These are phyloP conservation scores for Drechmeria coniospora DNA, from an alignment of 2,329 filamentous ascomycete genomes.

Conservation along the genomic window DNA sequence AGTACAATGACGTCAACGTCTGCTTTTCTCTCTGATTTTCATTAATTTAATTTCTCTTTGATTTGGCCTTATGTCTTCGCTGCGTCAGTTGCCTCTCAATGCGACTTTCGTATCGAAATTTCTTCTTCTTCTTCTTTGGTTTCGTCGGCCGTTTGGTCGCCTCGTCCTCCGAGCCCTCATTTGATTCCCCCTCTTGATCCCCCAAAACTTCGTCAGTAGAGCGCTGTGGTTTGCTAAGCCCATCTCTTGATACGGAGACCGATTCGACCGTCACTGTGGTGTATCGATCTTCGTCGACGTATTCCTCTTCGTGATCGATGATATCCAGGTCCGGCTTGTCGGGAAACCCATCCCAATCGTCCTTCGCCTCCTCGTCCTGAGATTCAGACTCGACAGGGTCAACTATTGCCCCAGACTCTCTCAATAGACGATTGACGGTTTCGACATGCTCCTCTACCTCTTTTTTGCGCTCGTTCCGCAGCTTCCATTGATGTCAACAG, in stretches of 20 bases:
- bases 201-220: constrained; percentile 20
- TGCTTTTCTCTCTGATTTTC: not conserved
- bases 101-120: constrained; percentile 88
- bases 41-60: constrained; percentile 3
- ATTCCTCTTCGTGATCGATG: constrained; percentile 77
- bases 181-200: constrained; percentile 14
- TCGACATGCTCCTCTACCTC: constrained; percentile 73
- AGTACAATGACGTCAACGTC: too few species aligned
- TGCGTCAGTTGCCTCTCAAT: constrained; percentile 61
- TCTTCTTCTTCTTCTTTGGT: constrained; percentile 70
- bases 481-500: constrained; percentile 27
- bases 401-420: constrained; percentile 35
- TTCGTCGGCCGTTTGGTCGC: constrained; percentile 18
- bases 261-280: constrained; percentile 90
- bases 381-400: constrained; percentile 24
- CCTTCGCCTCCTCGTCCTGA: constrained; percentile 24
- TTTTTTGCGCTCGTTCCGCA: constrained; percentile 67
- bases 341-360: constrained; percentile 52
- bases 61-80: constrained; percentile 55
- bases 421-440: constrained; percentile 56
- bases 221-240: constrained; percentile 41
- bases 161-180: constrained; percentile 14
- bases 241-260: constrained; percentile 64
- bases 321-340: constrained; percentile 33
- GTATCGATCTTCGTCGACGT: constrained; percentile 89